These are phyloP conservation scores for Arthrobotrys megalospora DNA, from an alignment of 2,329 filamentous ascomycete species.

Conservation along the genomic window DNA sequence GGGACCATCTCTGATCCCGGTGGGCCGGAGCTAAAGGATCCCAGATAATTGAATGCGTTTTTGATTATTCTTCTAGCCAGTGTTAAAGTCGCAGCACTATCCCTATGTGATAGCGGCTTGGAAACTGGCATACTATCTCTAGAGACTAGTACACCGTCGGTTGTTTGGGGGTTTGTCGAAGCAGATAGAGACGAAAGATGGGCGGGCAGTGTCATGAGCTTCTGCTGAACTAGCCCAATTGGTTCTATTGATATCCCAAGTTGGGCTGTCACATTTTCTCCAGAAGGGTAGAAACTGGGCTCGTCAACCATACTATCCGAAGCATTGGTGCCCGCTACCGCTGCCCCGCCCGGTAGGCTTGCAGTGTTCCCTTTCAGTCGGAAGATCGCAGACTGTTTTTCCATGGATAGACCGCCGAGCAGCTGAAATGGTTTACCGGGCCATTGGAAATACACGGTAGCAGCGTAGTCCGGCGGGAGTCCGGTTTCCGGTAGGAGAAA, in stretches of 20 bases:
- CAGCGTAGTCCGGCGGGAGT: constrained; percentile 82
- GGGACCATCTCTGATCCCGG: constrained; percentile 85
- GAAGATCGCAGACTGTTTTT: constrained; percentile 94
- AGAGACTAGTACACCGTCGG: constrained; percentile 19
- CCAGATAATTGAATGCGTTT: constrained; percentile 96
- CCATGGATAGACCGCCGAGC: constrained; percentile 88
- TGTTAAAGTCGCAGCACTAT: constrained; percentile 76
- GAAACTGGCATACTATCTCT: constrained; percentile 62
- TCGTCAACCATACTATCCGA: constrained; percentile 70
- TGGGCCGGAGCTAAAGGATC: constrained; percentile 79
- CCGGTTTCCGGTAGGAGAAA: constrained; percentile 85
- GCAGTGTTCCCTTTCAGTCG: constrained; percentile 72
- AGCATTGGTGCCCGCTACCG: constrained; percentile 59
- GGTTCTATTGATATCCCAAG: constrained; percentile 88
- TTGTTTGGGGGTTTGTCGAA: constrained; percentile 48
- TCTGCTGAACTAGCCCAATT: constrained; percentile 78
- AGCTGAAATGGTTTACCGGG: constrained; percentile 80
- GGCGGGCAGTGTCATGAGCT: constrained; percentile 75
- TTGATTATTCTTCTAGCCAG: constrained; percentile 94
- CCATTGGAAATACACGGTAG: constrained; percentile 90
- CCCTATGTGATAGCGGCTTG: constrained; percentile 64
- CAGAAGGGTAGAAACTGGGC: constrained; percentile 60
- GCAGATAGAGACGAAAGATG: constrained; percentile 66
- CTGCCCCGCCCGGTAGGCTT: constrained; percentile 22
- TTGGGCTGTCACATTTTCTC: constrained; percentile 60